phyloP scores from a whole-genome alignment of 768 basidiomycete genomes.

The Russula virescens region DNA sequence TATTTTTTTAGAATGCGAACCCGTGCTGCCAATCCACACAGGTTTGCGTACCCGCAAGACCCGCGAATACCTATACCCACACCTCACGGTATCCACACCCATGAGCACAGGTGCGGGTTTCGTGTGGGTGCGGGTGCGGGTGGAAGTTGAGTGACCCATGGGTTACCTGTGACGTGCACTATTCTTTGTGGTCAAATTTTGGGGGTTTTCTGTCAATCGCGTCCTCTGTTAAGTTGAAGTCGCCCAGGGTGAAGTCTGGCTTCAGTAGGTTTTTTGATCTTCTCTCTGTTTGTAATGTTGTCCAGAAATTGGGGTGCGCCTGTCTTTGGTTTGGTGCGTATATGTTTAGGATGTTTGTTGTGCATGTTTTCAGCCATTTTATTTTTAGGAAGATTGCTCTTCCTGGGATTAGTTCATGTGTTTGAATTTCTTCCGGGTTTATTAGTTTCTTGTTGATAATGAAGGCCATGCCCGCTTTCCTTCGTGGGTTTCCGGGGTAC shows the following conservation, averaged over 20 bases:
- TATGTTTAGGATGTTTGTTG: constrained; percentile 19
- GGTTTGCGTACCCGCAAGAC: too few relatives aligned
- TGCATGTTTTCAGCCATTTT: constrained; percentile 18
- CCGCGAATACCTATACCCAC: too few relatives aligned
- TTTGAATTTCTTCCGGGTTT: not conserved
- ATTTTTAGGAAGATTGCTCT: constrained; percentile 10
- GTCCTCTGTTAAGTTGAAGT: constrained; percentile 9
- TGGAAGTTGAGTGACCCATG: too few relatives aligned
- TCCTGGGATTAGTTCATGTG: not conserved
- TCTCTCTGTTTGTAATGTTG: not conserved
- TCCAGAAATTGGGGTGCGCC: constrained; percentile 22
- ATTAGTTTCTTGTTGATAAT: not conserved
- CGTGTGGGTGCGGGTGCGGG: too few relatives aligned
- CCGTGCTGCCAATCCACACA: too few relatives aligned
- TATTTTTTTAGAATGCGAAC: too few relatives aligned
- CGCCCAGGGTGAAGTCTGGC: constrained; percentile 1
- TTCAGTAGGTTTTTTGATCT: not conserved
- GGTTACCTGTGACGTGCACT: too few relatives aligned
- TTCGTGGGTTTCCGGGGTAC: not conserved
- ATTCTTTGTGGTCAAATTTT: rapidly evolving
- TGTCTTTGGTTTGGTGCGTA: constrained; percentile 24
- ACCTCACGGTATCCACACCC: too few relatives aligned
- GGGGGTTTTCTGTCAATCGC: not conserved
- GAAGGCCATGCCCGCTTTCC: not conserved
- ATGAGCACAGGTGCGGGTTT: too few relatives aligned